These are phyloP conservation scores for Ganoderma leucocontextum DNA, from an alignment of 1,284 basidiomycete genomes.

Conservation along the genomic window DNA sequence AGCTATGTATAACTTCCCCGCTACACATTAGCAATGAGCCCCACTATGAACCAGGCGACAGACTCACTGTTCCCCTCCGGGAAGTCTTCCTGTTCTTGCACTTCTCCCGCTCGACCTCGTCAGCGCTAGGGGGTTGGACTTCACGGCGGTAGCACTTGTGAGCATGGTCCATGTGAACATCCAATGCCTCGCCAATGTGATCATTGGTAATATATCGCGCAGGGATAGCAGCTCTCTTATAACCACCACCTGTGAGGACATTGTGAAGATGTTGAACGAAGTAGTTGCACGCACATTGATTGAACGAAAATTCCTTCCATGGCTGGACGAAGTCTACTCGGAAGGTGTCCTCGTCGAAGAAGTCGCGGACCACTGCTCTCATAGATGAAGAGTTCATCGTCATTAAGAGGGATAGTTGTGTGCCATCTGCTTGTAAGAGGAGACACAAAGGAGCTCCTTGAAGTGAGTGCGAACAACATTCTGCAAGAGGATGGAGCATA, in stretches of 20 bases:
- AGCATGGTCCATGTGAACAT: not conserved
- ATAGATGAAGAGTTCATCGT: not conserved
- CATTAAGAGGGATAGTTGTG: not conserved
- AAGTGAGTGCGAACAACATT: not conserved
- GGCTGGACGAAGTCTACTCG: not conserved
- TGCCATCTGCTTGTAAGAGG: not conserved
- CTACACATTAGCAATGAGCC: too few species aligned
- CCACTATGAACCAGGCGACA: too few species aligned
- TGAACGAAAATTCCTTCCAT: not conserved
- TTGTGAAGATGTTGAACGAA: not conserved
- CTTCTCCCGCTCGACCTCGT: not conserved
- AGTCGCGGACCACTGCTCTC: not conserved
- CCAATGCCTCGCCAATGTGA: not conserved
- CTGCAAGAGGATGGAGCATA: too few species aligned
- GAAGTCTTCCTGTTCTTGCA: not conserved
- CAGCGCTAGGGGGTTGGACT: not conserved
- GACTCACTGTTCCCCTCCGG: not conserved
- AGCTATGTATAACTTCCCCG: not conserved
- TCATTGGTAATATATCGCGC: not conserved
- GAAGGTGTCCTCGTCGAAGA: not conserved
- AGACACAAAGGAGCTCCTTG: not conserved
- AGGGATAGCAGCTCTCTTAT: not conserved
- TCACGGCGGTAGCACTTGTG: not conserved
- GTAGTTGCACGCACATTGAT: not conserved
- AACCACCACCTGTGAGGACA: not conserved